phyloP scores from a whole-genome alignment of 768 basidiomycete genomes.

The Mycena capillaripes region DNA sequence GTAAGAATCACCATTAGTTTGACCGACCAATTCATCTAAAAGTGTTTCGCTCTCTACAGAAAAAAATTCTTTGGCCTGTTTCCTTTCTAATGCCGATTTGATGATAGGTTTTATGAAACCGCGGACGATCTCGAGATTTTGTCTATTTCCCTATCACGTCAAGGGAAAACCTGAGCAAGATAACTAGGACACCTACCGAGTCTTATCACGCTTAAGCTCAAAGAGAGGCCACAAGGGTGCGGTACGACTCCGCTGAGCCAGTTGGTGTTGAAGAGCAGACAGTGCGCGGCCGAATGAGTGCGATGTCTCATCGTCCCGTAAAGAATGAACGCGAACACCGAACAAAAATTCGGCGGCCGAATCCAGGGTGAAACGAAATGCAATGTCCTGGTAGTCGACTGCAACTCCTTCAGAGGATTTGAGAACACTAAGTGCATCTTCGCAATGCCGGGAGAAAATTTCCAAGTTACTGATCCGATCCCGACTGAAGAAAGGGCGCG shows the following conservation, averaged over 20 bases:
- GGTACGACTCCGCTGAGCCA: neutral
- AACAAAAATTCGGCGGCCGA: slow-evolving; percentile 20
- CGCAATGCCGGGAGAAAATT: slow-evolving; percentile 20
- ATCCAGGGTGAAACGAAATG: slow-evolving; percentile 14
- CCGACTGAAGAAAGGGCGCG: slow-evolving; percentile 20
- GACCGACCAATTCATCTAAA: neutral
- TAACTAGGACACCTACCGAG: neutral
- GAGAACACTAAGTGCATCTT: slow-evolving; percentile 9
- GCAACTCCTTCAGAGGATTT: slow-evolving; percentile 10
- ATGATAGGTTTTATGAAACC: neutral
- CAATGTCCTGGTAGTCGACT: slow-evolving; percentile 14
- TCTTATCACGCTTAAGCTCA: neutral
- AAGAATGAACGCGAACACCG: slow-evolving; percentile 12
- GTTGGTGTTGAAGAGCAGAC: slow-evolving; percentile 2
- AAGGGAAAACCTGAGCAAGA: neutral
- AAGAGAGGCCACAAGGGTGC: slow-evolving; percentile 8
- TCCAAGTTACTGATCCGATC: slow-evolving; percentile 5
- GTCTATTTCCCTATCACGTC: neutral
- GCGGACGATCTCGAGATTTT: neutral
- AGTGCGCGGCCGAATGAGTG: slow-evolving; percentile 8
- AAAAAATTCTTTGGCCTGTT: neutral
- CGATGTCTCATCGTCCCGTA: neutral
- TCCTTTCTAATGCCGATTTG: neutral
- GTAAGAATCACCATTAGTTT: neutral
- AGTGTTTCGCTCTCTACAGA: slow-evolving; percentile 1